Conservation (phyloP, 2,329 filamentous ascomycete species). For the Beauveria medogensis region DNA sequence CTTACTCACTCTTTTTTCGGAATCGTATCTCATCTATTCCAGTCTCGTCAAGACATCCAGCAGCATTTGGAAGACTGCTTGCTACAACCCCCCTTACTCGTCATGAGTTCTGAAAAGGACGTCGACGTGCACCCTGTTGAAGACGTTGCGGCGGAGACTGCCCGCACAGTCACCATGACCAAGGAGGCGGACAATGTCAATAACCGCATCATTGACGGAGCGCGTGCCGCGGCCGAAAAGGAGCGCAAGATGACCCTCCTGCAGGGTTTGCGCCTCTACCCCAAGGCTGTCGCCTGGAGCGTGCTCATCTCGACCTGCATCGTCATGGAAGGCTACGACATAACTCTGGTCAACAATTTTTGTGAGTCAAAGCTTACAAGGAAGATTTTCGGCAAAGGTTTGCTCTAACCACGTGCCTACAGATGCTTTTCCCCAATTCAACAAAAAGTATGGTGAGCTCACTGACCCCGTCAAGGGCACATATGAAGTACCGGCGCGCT, state of each 20-base stretch:
- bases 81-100: background rate
- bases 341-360: constrained; percentile 75
- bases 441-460: constrained; percentile 43
- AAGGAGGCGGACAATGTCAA: constrained; percentile 18
- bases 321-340: constrained; percentile 84
- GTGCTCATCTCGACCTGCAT: constrained; percentile 85
- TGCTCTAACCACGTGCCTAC: background rate
- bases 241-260: constrained; percentile 63
- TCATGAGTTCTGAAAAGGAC: constrained; percentile 15
- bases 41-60: too few species aligned
- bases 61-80: background rate
- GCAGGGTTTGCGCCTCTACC: constrained; percentile 75
- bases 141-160: constrained; percentile 9
- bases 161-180: background rate
- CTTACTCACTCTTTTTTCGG: background rate
- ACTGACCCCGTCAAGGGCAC: constrained; percentile 21
- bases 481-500: constrained; percentile 50
- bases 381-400: background rate
- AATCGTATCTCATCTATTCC: background rate
- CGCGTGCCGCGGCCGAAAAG: constrained; percentile 44
- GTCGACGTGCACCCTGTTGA: constrained; percentile 7
- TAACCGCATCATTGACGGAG: constrained; percentile 25
- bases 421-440: constrained; percentile 50
- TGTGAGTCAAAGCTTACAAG: constrained; percentile 33
- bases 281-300: constrained; percentile 78